Base-by-base conservation (phyloP, 2,329 filamentous ascomycete genomes). In the Diaporthe australafricana region DNA sequence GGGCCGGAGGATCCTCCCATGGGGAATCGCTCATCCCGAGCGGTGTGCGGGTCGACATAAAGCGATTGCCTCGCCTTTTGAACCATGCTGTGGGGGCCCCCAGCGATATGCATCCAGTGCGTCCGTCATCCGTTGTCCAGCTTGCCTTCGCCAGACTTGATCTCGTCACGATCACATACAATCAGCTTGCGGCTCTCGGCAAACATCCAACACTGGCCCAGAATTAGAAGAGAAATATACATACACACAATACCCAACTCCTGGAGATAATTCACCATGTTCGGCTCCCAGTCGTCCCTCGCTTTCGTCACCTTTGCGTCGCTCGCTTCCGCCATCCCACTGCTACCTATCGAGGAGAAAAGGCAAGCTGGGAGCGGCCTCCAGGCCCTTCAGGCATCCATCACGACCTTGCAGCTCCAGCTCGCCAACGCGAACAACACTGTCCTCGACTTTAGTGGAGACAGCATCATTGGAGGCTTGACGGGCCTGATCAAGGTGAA, bases 401-500 rank as follows among this genome's bases (percentile, higher is more conserved):
- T 50, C 68, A 62, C 35, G 5, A 48, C 32, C 5, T 3, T 48
- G 12, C 32, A 38, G 45, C 48, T 30, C 17, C 55, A 62, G 55
- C 47, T 70, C 14, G 68, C 68, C 2, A 12, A 9, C 4, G 56
- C 68, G 3, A 70, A 70, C 12, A 65, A 55, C 47, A 65, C 47
- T 1, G 68, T 70, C 6, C 35, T 55, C 27, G 56, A 30, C 9
- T 70, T 70, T 35, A 65, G 45, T 7, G 7, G 42, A 16, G 68
- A 65, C 12, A 35, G 57, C 14, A 45, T 47, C 20, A 63, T 55
- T 12, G 60, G 38, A 20, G 60, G 60, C 4, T n/a, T 65, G n/a
- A 52, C 40, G 17, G 68, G 56, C 9, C 48, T 70, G 35, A 63
- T 70, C 68, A 52, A 53, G 47, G 68, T 70, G 35, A 70, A 70